phyloP scores from a whole-genome alignment of 2,329 filamentous ascomycete genomes.

The Fusarium sp. region DNA sequence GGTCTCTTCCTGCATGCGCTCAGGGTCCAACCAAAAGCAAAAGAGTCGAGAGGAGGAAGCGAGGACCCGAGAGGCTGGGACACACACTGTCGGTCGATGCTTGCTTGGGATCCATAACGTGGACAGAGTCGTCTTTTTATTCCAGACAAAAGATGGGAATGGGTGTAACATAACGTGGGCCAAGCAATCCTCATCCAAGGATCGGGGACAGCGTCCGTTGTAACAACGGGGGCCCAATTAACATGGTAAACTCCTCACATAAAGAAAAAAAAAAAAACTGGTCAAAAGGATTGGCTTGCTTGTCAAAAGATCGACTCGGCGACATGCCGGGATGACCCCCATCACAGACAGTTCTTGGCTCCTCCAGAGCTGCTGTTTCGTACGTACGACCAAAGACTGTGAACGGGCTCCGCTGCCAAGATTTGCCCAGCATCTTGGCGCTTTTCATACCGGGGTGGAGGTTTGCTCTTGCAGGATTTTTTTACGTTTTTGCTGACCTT shows the following conservation, averaged over 20 bases:
- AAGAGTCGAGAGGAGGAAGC: neutral
- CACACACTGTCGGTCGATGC: neutral
- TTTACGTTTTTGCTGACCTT: slow-evolving; percentile 9
- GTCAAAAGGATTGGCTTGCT: slow-evolving; percentile 6
- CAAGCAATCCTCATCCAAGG: slow-evolving; percentile 9
- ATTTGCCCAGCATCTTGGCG: slow-evolving; percentile 32
- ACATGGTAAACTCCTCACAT: neutral
- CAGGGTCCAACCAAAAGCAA: neutral
- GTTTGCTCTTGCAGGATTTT: neutral
- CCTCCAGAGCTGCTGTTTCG: neutral
- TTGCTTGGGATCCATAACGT: neutral
- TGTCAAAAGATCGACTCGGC: slow-evolving; percentile 32
- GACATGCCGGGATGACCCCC: slow-evolving; percentile 12
- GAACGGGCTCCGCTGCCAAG: slow-evolving; percentile 36
- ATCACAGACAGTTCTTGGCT: slow-evolving; percentile 16
- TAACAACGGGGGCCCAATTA: neutral
- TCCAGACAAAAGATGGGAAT: neutral
- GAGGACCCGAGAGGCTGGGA: neutral
- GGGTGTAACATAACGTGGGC: neutral
- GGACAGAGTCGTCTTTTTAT: slow-evolving; percentile 29
- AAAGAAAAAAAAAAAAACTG: neutral
- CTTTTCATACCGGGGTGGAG: slow-evolving; percentile 10
- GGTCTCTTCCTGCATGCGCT: neutral
- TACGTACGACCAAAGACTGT: slow-evolving; percentile 17
- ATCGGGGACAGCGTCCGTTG: neutral